Conservation (phyloP, 2,329 filamentous ascomycete species). For the Ophiostoma piceae region DNA sequence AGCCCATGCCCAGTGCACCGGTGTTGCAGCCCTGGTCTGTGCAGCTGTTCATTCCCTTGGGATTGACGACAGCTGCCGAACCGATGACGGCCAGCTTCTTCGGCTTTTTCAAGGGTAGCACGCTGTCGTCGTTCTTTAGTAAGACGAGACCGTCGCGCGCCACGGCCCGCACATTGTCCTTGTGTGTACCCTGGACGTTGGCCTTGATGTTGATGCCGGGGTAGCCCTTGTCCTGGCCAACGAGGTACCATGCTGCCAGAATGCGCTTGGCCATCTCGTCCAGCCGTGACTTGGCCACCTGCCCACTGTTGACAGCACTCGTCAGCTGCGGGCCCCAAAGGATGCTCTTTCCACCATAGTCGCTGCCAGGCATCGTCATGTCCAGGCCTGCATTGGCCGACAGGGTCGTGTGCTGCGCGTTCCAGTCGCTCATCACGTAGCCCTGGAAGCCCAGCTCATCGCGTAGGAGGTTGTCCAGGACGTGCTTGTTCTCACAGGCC, state of each 20-base stretch:
- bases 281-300: constrained; percentile 54
- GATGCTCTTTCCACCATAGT: constrained; percentile 48
- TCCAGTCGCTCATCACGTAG: constrained; percentile 59
- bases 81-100: constrained; percentile 57
- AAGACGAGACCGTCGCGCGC: constrained; percentile 56
- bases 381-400: constrained; percentile 66
- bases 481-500: constrained; percentile 58
- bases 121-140: constrained; percentile 58
- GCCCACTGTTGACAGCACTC: constrained; percentile 51
- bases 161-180: constrained; percentile 54
- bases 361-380: constrained; percentile 74
- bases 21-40: constrained; percentile 55
- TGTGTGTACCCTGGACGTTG: constrained; percentile 49
- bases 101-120: constrained; percentile 53
- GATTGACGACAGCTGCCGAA: constrained; percentile 56
- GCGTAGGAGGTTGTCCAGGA: constrained; percentile 60
- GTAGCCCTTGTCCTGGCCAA: constrained; percentile 47
- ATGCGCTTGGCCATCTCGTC: constrained; percentile 64
- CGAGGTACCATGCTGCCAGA: constrained; percentile 56
- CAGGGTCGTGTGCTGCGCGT: constrained; percentile 61
- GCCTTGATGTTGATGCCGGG: constrained; percentile 51
- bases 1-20: constrained; percentile 63
- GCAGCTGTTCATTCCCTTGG: constrained; percentile 59
- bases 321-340: constrained; percentile 53
- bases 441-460: constrained; percentile 70